Evolutionary conservation across 148 eudicot genomes (phyloP), one percentile per base, ranked within the genome.

Genomic region (Arctostaphylos glauca): DNA sequence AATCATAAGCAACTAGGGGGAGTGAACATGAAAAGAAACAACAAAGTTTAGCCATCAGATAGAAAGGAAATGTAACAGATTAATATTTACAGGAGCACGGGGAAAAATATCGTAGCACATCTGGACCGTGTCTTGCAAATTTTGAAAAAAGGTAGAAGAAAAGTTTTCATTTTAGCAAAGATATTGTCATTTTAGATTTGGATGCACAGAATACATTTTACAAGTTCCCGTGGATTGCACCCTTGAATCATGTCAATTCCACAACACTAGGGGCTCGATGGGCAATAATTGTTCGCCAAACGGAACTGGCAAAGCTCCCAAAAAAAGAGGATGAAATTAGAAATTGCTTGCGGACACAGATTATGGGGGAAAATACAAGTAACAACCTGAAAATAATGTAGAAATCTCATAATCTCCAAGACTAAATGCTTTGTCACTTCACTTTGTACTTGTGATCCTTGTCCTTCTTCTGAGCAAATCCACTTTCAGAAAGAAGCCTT

Each of bases 401-500:
- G 81, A 53, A 60, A 43, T 2, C 70, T 78, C 25, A 31, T 18
- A 78, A 55, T 18, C 48, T 53, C 9, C 9, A 70, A 68, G 43
- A 8, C 43, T 25, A 44, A 6, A 25, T 25, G 48, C 59, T 48
- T 58, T 59, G 46, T 76, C 50, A 76, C 67, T 49, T 16, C 4
- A 13, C 47, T 75, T 85, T 83, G 81, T 77, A 81, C 80, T 86
- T 78, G 58, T 76, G 21, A 56, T 75, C 55, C 50, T 82, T 77
- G 50, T 75, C 55, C 50, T 82, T 77, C 46, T 75, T 90, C 82
- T 81, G 79, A 80, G 78, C 59, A 83, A 93, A 93, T 50, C 97
- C 94, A 83, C 92, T 90, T 21, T 86, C 87, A 74, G 88, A 85
- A 64, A 95, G 90, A 80, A 95, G 91, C 86, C 87, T 89, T 38